Evolutionary conservation across 1,139 yeast species (phyloP), one percentile per base, ranked within the genome.

Genomic region (Komagataea norvegica): DNA sequence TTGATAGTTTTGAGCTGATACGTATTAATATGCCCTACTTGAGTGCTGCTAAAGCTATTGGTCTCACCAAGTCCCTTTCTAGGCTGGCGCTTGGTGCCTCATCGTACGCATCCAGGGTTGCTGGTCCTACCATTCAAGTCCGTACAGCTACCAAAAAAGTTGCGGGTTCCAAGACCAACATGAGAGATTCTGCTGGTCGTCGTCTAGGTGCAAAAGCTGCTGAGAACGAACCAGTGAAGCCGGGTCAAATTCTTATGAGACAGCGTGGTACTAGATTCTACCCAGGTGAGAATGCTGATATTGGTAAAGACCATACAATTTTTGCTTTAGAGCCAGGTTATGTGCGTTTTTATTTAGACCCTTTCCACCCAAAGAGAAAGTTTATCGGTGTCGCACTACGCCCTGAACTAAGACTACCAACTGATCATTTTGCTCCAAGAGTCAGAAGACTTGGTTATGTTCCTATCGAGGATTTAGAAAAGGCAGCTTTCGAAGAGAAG

Each of bases 211-310:
- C 94, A 26, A 91, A 91, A 64, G 84, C 74, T 37, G 75, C 82
- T 47, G 96, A 89, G 47, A 69, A 83, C 56, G 52, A 64, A 33
- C 53, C 53, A 25, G 85, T 80, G 2, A 70, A 73, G 38, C 78
- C 86, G 0, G 97, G 97, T n/a, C 85, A 88, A 56, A 89, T 91
- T 51, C 72, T 91, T 31, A 78, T 86, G 79, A 78, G 97, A 61
- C 99, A 91, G 59, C 75, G 97, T 59, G 99, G 99, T 55, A 88
- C 98, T n/a, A 81, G 77, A 54, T 84, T 89, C 59, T 94, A 79
- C 55, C 97, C 98, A 0, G 99, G 99, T 31, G 95, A 85, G 49
- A 89, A 91, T 52, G 81, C 78, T 18, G 86, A 84, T 15, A 84
- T 91, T 47, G 98, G 99, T 47, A 80, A 77, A 51, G 98, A 91